Base-by-base conservation (phyloP, 331 rosid genomes). In the Stylosanthes scabra region DNA sequence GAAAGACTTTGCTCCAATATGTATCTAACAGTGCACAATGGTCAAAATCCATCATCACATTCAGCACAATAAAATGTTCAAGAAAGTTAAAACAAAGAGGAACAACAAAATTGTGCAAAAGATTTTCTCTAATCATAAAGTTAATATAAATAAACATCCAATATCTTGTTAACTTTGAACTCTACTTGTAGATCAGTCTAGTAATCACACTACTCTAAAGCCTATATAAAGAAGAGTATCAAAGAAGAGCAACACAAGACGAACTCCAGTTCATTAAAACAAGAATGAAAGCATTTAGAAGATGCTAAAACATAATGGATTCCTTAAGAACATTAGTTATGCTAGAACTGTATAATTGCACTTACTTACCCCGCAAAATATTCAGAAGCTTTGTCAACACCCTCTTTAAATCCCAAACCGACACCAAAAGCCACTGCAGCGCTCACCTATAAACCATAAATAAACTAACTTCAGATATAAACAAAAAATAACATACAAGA, bases 1-100 rank as follows among this genome's bases (percentile, higher is more conserved):
- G 97, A 94, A 82, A 94, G 87, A 82, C 99, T 94, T 80, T 94
- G 99, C 88, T 94, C 99, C 86, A 91, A 83, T 51, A 94, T 63
- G 71, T 94, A 94, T 80, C 98, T 94, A 85, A 59, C 71, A 63
- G 65, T 47, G 60, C 60, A 82, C 12, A 68, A 52, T 74, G 50
- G 57, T 55, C 50, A 61, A 28, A 45, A 40, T 72, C 70, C 81
- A 77, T 6, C 10, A n/a, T 37, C 42, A 47, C 14, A 59, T 41
- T 50, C 25, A 42, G 25, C 25, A 34, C 66, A 70, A 50, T 31
- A 34, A 66, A 67, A 50, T 63, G 46, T 47, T 51, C 34, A 57
- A 65, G 50, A 72, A 67, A 67, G 61, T 64, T 57, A 52, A 59
- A 66, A 70, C 54, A 64, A 62, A 61, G 75, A 31, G 42, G 31